A percentile compares a stretch with the other conserved stretches of the same genome.
Conservation (phyloP, 306 rosid species). For the Pachyrhizus erosus region DNA sequence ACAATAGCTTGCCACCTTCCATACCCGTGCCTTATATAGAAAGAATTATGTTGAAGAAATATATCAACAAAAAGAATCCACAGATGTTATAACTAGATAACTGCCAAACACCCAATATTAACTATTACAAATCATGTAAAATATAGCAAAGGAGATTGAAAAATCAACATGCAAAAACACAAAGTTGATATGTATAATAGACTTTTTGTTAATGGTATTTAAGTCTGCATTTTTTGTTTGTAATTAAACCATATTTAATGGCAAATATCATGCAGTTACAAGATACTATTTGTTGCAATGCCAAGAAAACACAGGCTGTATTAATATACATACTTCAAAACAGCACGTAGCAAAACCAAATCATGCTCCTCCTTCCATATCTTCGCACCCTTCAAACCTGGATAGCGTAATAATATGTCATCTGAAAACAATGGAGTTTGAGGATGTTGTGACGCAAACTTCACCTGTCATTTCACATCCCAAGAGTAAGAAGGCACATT, state of each 20-base stretch:
- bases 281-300: background rate
- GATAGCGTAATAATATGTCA: constrained; percentile 74
- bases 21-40: constrained; percentile 81
- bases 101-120: constrained; percentile 26
- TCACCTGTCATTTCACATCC: constrained; percentile 65
- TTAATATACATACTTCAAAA: constrained; percentile 69
- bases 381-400: constrained; percentile 82
- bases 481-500: constrained; percentile 9
- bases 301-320: constrained; percentile 24
- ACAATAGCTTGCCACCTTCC: constrained; percentile 99
- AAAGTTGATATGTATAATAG: constrained; percentile 1
- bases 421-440: constrained; percentile 71
- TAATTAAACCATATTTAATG: constrained; percentile 15
- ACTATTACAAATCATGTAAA: constrained; percentile 12
- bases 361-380: constrained; percentile 96
- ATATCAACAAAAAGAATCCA: constrained; percentile 22
- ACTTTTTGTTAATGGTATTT: background rate
- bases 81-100: constrained; percentile 25
- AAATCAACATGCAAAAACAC: constrained; percentile 21
- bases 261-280: constrained; percentile 10
- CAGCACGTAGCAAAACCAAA: constrained; percentile 69
- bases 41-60: constrained; percentile 31
- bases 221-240: background rate
- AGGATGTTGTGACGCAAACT: constrained; percentile 62
- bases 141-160: constrained; percentile 20